Base-by-base conservation (phyloP, 2,329 filamentous ascomycete species). In the Colletotrichum eremochloae region DNA sequence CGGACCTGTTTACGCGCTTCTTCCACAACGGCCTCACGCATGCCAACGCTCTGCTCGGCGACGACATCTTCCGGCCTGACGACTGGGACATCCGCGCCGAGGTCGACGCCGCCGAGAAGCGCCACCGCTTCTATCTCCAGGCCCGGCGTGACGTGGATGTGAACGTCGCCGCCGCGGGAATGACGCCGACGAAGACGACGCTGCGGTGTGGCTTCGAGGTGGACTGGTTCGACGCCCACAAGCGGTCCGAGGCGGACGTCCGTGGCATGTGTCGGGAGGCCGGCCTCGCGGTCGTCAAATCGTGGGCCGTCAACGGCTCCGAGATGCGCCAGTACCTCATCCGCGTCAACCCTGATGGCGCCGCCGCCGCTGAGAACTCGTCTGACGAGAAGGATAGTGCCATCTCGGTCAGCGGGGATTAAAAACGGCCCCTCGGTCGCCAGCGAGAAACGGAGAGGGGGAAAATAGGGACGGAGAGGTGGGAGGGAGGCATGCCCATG, bases 141-240 rank as follows among this genome's bases (percentile, higher is more conserved):
- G 82, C 82, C 36, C 82, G 80, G 38, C 76, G 75, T 20, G 78
- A 82, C 31, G 75, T 84, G 6, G 74, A 46, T 7, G 44, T 46
- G 6, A 5, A 20, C 18, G 44, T 12, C 1, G 20, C 5, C 8
- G 18, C 2, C 7, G 15, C 5, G 18, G 42, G 42, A 6, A 44
- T 8, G 15, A 20, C 82, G 20, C 15, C 42, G 20, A 64, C 71
- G 11, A 76, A 71, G 20, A 72, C 78, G 20, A 71, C 72, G 14
- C 80, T 84, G 50, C 65, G 73, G 52, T 63, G 76, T 29, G 82
- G 80, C 18, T 77, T 82, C 55, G 81, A 83, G 68, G 76, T 84
- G 20, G 82, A 84, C 72, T 84, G 82, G 82, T 84, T 84, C 71
- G 83, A 84, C 74, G 82, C 83, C 42, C 82, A 84, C 76, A 84